Base-by-base conservation (phyloP, 2,329 filamentous ascomycete species). In the Alternaria sp. region DNA sequence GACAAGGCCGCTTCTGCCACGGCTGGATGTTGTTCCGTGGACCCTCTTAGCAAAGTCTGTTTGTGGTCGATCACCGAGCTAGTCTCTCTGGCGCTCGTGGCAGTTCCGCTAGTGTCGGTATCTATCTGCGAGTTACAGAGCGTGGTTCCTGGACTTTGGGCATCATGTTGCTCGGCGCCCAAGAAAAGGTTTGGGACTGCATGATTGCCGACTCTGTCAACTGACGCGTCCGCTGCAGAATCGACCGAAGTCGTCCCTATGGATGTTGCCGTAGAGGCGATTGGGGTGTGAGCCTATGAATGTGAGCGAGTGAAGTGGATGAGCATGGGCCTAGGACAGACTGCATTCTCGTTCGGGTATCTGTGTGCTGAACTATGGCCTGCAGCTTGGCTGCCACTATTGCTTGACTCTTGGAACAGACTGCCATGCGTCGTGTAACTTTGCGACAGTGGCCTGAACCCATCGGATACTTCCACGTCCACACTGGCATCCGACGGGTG, bases 281-380 rank as follows among this genome's bases (percentile, higher is more conserved):
- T 16, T 20, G 24, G 32, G 24, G 44, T 42, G n/a, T 32, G 32
- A 36, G 36, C 39, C 59, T 59, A 42, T 18, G 11, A 32, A 38
- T 52, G 51, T 63, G 57, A 64, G 71, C 47, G 39, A 41, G 24
- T 20, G 43, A 7, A 38, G 52, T 20, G 20, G 26, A 39, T 52
- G 43, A 43, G 41, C 38, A 24, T 36, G 41, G 46, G 38, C 41
- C 48, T 46, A 54, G 26, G 52, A 65, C 63, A 61, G 49, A 63
- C 63, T 61, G 51, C 47, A 54, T 28, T 32, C 22, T 57, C 30
- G 48, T 22, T 57, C 39, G n/a, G 16, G 20, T 36, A 12, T 38
- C 32, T 16, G 36, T 16, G 5, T 22, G 16, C 36, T 22, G 38
- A 11, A 7, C 16, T 0, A 24, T 34, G 12, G 12, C 9, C 22